phyloP scores from a whole-genome alignment of 345 rosid species.

The Ceriops decandra region DNA sequence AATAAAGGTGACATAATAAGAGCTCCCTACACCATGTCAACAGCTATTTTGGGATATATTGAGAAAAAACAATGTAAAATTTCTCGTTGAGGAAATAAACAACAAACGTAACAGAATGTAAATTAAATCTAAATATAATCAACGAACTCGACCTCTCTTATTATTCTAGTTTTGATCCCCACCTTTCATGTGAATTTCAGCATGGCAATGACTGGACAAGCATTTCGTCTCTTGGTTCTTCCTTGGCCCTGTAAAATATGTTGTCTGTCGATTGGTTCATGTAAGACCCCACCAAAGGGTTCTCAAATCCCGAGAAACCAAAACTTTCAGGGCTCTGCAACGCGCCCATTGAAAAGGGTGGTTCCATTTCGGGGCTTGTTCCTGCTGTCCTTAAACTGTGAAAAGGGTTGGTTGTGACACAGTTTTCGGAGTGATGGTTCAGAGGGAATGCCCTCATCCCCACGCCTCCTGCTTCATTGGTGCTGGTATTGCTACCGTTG shows the following conservation, averaged over 20 bases:
- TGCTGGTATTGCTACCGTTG: constrained; percentile 7
- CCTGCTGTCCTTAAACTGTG: constrained; percentile 17
- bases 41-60: neutral
- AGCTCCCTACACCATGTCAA: neutral
- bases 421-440: constrained; percentile 20
- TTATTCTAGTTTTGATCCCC: neutral
- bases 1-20: neutral
- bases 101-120: neutral
- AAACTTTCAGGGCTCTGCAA: constrained; percentile 35
- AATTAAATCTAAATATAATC: constrained; percentile 2
- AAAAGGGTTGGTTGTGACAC: constrained; percentile 22
- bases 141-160: neutral
- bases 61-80: neutral
- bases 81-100: neutral
- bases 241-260: constrained; percentile 55
- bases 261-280: constrained; percentile 34
- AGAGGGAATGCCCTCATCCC: constrained; percentile 33
- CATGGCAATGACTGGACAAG: constrained; percentile 49
- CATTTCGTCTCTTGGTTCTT: constrained; percentile 61
- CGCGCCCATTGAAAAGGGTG: constrained; percentile 46
- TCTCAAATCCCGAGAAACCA: constrained; percentile 41
- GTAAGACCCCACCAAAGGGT: constrained; percentile 43
- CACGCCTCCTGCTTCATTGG: constrained; percentile 24
- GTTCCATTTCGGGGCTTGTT: constrained; percentile 30
- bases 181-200: constrained; percentile 15